Base-by-base conservation (phyloP, 306 rosid species). In the Cucumis sativus region DNA sequence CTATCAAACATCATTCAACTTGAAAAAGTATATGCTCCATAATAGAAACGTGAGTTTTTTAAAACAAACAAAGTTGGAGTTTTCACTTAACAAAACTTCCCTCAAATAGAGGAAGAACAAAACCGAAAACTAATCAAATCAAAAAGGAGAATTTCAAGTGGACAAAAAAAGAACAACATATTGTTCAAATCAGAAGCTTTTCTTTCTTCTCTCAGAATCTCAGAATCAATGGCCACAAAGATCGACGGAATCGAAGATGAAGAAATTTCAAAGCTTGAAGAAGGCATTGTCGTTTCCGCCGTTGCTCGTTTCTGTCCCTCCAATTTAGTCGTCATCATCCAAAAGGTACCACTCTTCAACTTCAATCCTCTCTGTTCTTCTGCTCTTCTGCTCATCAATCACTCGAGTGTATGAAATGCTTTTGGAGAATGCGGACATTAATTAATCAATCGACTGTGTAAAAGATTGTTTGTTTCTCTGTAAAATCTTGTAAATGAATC, bases 311-410 rank as follows among this genome's bases (percentile, higher is more conserved):
- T 75, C 57, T 70, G 58, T 23, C 75, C 87, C 6, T 28, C 87
- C 11, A 41, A 79, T 18, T 23, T 12, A 0, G 83, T 74, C 63
- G 52, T 76, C 15, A 62, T 10, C 11, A 6, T 66, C 10, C 82
- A 84, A 61, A 84, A 81, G 87, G 87, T 65, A 64, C 23, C 23
- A 12, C 54, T 8, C 45, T 35, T 1, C 69, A 15, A 30, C 21
- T 63, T 4, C 12, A 47, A 0, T 5, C 5, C 54, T 47, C 69
- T 63, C 69, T 30, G 4, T 60, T 15, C 5, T 16, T 14, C 3
- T 1, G 5, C 43, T 62, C 43, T 63, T 63, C 43, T 63, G 43
- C 45, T 0, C 69, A 33, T 16, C 43, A 14, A 14, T 7, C 69
- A 12, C 0, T 60, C 5, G 64, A 23, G 59, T 6, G 4, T 2